Evolutionary conservation across 2,329 filamentous ascomycete species (phyloP), one percentile per base, ranked within the genome.

Genomic region (Gnomoniopsis sp.): DNA sequence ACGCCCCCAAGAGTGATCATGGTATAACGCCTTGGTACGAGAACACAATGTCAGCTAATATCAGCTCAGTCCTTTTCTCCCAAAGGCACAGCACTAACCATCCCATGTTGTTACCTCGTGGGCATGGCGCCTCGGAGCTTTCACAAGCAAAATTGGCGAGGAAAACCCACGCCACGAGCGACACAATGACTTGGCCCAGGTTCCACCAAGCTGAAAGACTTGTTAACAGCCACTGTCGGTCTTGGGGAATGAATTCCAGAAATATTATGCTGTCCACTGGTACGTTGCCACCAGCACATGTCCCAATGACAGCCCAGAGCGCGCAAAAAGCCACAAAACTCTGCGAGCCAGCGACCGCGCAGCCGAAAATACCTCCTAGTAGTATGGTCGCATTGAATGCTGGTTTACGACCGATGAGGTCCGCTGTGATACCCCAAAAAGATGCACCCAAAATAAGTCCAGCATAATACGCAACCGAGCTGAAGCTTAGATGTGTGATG

Each of bases 251-350:
- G 63, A 79, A 81, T 60, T 83, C 79, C 21, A 82, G 70, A 64
- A 82, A 81, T 44, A 83, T 77, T 60, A 77, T 77, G 34, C 75
- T 77, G 67, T 82, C 79, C 49, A 82, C 74, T 17, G 79, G 75
- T 10, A 81, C 71, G 57, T 82, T 82, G 8, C 79, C 79, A 17
- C 77, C 78, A 7, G 74, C 76, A 1, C 69, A 74, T 1, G 71
- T 71, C 8, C 75, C 75, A 7, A 77, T 70, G 41, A 81, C 70
- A 10, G 83, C 82, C 17, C 81, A 83, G 58, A 88, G 81, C 2
- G 73, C 69, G 7, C 79, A 81, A 34, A 86, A 78, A 0, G 80
- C 79, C 1, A 77, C 77, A 59, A 87, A 88, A 61, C 79, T 85
- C 2, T 79, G 81, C 0, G 81, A 78, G 0, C 82, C 81, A 0